Evolutionary conservation across 805 yeast species (phyloP).

Genomic region (Suhomyces kilbournensis): DNA sequence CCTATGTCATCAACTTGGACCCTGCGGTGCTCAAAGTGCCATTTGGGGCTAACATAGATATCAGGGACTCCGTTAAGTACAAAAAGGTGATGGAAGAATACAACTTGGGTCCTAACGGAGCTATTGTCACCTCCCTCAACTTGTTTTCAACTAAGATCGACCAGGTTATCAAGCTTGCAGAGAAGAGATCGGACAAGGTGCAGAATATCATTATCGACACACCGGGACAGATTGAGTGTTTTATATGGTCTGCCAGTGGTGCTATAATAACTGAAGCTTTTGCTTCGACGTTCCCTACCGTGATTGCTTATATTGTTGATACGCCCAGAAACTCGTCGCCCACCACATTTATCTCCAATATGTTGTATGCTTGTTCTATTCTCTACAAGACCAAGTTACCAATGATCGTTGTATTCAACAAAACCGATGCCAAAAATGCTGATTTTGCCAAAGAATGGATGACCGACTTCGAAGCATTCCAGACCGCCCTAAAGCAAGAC

Average conservation of each 20-base stretch:
- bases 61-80: constrained; percentile 92
- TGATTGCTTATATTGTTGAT: constrained; percentile 92
- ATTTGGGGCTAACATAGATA: constrained; percentile 90
- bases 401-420: constrained; percentile 94
- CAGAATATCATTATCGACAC: constrained; percentile 87
- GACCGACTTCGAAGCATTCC: constrained; percentile 93
- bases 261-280: constrained; percentile 94
- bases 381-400: constrained; percentile 94
- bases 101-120: constrained; percentile 96
- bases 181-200: constrained; percentile 59
- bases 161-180: constrained; percentile 84
- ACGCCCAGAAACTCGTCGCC: constrained; percentile 95
- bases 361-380: constrained; percentile 97
- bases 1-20: constrained; percentile 90
- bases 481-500: constrained; percentile 65
- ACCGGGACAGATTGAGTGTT: constrained; percentile 98
- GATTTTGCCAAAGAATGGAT: constrained; percentile 94
- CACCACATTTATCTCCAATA: constrained; percentile 95
- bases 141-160: constrained; percentile 93
- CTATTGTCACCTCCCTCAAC: constrained; percentile 92
- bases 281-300: constrained; percentile 94
- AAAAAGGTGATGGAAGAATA: constrained; percentile 96
- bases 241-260: constrained; percentile 98
- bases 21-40: constrained; percentile 97
- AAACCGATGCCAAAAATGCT: constrained; percentile 83